These are phyloP conservation scores for Gnomoniopsis sp. DNA, from an alignment of 2,329 filamentous ascomycete genomes.

Conservation along the genomic window DNA sequence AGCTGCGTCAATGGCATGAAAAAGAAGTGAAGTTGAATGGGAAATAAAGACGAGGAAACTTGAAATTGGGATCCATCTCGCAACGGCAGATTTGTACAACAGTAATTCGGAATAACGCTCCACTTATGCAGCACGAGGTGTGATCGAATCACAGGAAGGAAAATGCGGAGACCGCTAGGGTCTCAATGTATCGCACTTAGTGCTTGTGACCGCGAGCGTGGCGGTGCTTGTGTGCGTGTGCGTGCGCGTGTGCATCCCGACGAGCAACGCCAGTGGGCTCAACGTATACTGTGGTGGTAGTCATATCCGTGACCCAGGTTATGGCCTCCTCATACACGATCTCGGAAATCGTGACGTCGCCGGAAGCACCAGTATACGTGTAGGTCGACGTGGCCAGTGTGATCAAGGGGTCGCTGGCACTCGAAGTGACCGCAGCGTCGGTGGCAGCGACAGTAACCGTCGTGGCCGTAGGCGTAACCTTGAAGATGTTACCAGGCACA, in stretches of 20 bases:
- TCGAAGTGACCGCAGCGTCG: background rate
- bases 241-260: slow-evolving; percentile 39
- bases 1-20: slow-evolving; percentile 14
- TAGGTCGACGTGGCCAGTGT: slow-evolving; percentile 12
- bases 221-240: slow-evolving; percentile 38
- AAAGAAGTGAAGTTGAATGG: slow-evolving; percentile 11
- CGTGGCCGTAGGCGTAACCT: slow-evolving; percentile 25
- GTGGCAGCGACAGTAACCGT: background rate
- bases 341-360: slow-evolving; percentile 43
- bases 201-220: slow-evolving; percentile 18
- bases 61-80: slow-evolving; percentile 14
- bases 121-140: slow-evolving; percentile 15
- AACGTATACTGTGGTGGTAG: slow-evolving; percentile 38
- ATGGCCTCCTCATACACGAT: slow-evolving; percentile 55
- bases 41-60: slow-evolving; percentile 3
- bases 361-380: slow-evolving; percentile 15
- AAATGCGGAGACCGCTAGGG: background rate
- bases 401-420: background rate
- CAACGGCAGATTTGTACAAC: slow-evolving; percentile 18
- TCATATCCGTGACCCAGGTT: slow-evolving; percentile 48
- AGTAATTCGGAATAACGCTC: slow-evolving; percentile 13
- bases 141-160: slow-evolving; percentile 9
- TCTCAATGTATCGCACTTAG: slow-evolving; percentile 4
- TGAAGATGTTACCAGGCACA: slow-evolving; percentile 42
- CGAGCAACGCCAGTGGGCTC: slow-evolving; percentile 26